Conservation (phyloP, 2,329 filamentous ascomycete genomes). For the Akanthomyces uredinophilus region DNA sequence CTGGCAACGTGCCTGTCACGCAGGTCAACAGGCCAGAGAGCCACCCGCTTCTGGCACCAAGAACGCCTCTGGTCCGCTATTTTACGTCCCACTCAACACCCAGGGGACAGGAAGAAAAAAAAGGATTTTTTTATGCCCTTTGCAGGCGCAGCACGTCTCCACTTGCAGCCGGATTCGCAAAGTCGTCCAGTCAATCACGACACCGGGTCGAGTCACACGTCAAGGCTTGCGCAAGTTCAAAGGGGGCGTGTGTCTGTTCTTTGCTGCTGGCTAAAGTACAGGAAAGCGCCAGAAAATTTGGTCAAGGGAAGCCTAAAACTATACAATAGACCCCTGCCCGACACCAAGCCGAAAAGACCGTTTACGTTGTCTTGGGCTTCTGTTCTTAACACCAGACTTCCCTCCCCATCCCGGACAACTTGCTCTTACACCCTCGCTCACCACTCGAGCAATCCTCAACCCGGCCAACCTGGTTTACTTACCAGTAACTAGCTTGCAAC, state of each 20-base stretch:
- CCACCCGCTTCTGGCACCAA: constrained; percentile 6
- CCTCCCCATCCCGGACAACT: not conserved
- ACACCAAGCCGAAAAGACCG: not conserved
- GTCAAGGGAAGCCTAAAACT: constrained; percentile 6
- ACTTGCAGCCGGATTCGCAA: constrained; percentile 13
- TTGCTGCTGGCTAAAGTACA: not conserved
- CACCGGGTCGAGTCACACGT: constrained; percentile 16
- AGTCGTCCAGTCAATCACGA: constrained; percentile 16
- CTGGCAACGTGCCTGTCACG: constrained; percentile 1
- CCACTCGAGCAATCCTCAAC: not conserved
- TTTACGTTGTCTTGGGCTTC: not conserved
- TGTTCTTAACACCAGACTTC: not conserved
- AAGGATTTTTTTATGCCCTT: constrained; percentile 2
- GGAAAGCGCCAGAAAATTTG: constrained; percentile 10
- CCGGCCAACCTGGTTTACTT: not conserved
- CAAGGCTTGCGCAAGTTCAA: constrained; percentile 7
- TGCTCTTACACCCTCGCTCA: not conserved
- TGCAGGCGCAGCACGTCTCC: constrained; percentile 12
- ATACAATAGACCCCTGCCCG: constrained; percentile 9
- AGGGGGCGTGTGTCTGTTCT: constrained; percentile 9
- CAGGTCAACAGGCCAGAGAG: not conserved
- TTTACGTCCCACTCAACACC: constrained; percentile 1
- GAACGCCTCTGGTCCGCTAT: constrained; percentile 7
- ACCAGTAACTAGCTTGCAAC: too few species aligned
- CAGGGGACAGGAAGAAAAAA: not conserved